A percentile compares a stretch with the other conserved stretches of the same genome.
Evolutionary conservation across 2,329 filamentous ascomycete genomes (phyloP).

Genomic region (Penicillium crustosum): DNA sequence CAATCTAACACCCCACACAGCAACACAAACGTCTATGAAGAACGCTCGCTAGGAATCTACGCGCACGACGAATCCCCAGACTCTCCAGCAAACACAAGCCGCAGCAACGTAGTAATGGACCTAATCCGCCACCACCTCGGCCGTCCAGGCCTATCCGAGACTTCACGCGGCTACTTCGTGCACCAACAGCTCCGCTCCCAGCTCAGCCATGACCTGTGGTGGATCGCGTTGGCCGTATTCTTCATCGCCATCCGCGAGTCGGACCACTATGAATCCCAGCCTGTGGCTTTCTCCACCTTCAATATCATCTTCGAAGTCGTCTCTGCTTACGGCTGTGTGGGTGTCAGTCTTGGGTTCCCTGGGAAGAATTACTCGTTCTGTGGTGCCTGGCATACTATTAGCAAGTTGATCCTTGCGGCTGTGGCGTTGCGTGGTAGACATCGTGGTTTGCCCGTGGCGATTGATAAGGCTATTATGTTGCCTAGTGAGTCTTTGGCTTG

Average conservation of each 20-base stretch:
- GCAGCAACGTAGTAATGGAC: constrained; percentile 27
- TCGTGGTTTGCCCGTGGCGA: constrained; percentile 56
- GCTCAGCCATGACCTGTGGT: constrained; percentile 67
- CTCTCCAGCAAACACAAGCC: constrained; percentile 19
- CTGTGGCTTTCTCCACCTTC: constrained; percentile 57
- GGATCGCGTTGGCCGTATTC: constrained; percentile 61
- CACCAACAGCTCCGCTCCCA: constrained; percentile 62
- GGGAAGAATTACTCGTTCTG: constrained; percentile 56
- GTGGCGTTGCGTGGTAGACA: constrained; percentile 60
- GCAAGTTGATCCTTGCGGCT: constrained; percentile 59
- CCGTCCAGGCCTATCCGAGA: constrained; percentile 26
- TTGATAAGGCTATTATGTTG: constrained; percentile 53
- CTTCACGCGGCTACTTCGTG: constrained; percentile 51
- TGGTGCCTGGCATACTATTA: constrained; percentile 55
- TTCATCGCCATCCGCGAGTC: constrained; percentile 62
- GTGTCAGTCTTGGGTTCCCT: constrained; percentile 58
- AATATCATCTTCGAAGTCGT: constrained; percentile 54
- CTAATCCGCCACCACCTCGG: constrained; percentile 29
- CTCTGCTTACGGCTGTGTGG: constrained; percentile 61
- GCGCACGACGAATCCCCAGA: constrained; percentile 32
- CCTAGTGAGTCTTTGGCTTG: constrained; percentile 42
- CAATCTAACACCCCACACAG: constrained; percentile 34
- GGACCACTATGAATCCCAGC: constrained; percentile 53
- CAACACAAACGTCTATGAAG: constrained; percentile 71
- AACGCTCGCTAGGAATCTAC: constrained; percentile 59